phyloP scores from a whole-genome alignment of 371 early-diverging fungal genomes.

The Sanchytrium tribonematis region DNA sequence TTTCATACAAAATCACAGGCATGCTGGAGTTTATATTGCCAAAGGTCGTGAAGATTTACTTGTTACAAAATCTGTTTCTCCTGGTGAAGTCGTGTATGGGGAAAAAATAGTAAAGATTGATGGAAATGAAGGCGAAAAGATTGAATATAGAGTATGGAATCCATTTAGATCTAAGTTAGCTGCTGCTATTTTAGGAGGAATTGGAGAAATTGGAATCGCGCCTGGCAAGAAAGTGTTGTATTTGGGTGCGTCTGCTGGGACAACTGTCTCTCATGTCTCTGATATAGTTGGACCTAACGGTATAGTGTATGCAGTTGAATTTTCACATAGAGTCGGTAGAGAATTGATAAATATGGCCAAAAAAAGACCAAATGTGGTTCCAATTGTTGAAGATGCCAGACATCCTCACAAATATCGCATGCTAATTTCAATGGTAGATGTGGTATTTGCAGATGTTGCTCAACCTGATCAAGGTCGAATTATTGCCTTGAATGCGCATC shows the following conservation, averaged over 20 bases:
- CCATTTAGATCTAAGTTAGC: constrained; percentile 99
- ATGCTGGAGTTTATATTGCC: constrained; percentile 87
- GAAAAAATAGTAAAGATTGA: constrained; percentile 95
- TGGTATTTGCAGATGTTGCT: constrained; percentile 98
- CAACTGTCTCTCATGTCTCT: constrained; percentile 98
- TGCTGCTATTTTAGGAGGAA: constrained; percentile 96
- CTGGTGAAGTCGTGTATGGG: constrained; percentile 94
- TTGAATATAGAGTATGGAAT: constrained; percentile 99
- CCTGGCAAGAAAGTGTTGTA: constrained; percentile 97
- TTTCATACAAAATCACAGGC: constrained; percentile 88
- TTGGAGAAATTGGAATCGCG: constrained; percentile 84
- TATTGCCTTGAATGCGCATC: constrained; percentile 91
- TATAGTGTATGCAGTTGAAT: constrained; percentile 98
- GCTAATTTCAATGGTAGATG: constrained; percentile 98
- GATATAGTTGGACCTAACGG: constrained; percentile 93
- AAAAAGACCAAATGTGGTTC: constrained; percentile 99
- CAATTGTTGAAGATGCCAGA: constrained; percentile 99
- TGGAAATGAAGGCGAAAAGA: constrained; percentile 67
- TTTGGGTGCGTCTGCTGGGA: constrained; percentile 95
- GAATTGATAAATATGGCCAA: constrained; percentile 99
- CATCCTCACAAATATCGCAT: constrained; percentile 99
- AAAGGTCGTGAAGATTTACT: constrained; percentile 97
- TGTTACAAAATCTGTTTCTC: constrained; percentile 92
- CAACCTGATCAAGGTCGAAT: constrained; percentile 99
- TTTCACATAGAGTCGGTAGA: constrained; percentile 98